Evolutionary conservation across 176 grass and related monocot genomes (phyloP), one percentile per base, ranked within the genome.

Genomic region (Aegilops umbellulata): DNA sequence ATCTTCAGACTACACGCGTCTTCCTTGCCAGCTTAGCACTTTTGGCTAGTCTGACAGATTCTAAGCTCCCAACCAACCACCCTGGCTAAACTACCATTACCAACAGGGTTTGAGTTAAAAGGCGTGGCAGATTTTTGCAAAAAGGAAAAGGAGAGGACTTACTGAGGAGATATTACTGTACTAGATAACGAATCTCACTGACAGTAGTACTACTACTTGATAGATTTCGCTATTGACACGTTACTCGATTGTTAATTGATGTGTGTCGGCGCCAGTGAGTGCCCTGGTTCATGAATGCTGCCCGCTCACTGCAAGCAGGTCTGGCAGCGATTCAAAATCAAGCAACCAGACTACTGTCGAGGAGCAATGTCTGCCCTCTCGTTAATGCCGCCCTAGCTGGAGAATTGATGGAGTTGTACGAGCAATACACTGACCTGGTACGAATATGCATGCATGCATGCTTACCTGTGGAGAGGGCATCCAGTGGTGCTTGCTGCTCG

Each of bases 371-470:
- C 58, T 49, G 46, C 14, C 4, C 10, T 49, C 46, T 14, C 46
- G 16, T 51, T 35, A 87, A 87, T 79, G 42, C 79, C 31, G 22
- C 20, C 27, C 79, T 58, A 79, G 84, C 84, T 87, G 80, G 73
- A 86, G 84, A 86, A 86, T 58, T 71, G 60, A 79, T 75, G 78
- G 71, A 71, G 69, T 36, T 32, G 49, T 65, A 84, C 66, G 27
- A 68, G 65, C 9, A 16, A 82, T 86, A 23, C 20, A 82, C 36
- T 15, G 58, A 8, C 20, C 26, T 60, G 0, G 51, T 57, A 57
- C 24, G 24, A 46, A 74, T 83, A 82, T 26, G 82, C 20, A 46
- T 47, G 70, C 46, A 53, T 53, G 51, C 51, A 17, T 86, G 73
- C 73, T 78, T 78, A 90, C 30, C 79, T 86, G 22, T 86, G 27